These are phyloP conservation scores for Rhododendron griersonianum DNA, from an alignment of 148 eudicot genomes.

Conservation along the genomic window DNA sequence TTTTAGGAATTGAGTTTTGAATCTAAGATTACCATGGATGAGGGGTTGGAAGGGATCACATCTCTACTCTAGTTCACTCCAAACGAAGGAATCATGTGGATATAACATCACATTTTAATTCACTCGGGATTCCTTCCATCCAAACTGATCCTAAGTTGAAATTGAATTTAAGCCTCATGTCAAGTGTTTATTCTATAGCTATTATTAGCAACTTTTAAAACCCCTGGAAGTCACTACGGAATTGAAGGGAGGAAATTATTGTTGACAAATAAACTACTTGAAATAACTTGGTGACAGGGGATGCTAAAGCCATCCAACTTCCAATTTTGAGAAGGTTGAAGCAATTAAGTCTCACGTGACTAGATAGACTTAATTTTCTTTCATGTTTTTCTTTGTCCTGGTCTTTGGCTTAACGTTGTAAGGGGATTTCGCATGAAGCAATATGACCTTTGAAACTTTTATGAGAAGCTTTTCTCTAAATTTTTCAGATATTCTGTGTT, in stretches of 20 bases:
- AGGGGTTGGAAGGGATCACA: not conserved
- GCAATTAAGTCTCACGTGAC: not conserved
- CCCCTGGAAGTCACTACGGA: not conserved
- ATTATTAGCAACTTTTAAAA: not conserved
- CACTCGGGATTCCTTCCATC: not conserved
- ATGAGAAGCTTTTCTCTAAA: not conserved
- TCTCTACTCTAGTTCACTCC: not conserved
- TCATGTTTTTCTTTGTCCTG: not conserved
- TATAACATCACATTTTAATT: not conserved
- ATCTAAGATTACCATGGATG: not conserved
- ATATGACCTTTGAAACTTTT: not conserved
- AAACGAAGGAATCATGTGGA: not conserved
- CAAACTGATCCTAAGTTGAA: not conserved
- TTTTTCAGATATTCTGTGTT: not conserved
- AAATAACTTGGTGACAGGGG: not conserved
- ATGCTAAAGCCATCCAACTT: not conserved
- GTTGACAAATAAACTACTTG: not conserved
- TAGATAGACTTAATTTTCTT: not conserved
- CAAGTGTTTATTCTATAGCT: not conserved
- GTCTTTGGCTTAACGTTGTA: not conserved
- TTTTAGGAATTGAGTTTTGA: not conserved
- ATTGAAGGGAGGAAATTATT: not conserved
- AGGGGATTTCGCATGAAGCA: not conserved
- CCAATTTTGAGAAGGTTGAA: not conserved
- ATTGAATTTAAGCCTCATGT: not conserved